Conservation (phyloP, 345 rosid genomes). For the Eucalyptus curtisii region DNA sequence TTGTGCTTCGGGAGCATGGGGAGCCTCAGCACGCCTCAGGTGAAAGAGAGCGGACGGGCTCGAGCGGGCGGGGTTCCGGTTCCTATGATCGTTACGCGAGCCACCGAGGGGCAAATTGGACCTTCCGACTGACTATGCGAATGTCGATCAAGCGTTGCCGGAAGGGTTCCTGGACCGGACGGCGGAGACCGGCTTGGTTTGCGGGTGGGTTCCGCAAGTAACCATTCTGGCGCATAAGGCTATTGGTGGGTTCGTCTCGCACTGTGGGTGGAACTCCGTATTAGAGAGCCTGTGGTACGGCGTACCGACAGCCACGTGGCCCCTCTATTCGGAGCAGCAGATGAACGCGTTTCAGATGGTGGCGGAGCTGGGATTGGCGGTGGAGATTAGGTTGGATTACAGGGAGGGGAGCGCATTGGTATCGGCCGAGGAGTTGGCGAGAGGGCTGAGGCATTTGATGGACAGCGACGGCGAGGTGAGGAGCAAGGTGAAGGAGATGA, state of each 20-base stretch:
- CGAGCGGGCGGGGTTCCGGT: not conserved
- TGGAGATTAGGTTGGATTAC: constrained; percentile 2
- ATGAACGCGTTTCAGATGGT: constrained; percentile 8
- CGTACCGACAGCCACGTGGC: constrained; percentile 1
- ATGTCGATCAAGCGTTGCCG: not conserved
- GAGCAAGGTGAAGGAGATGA: constrained; percentile 1
- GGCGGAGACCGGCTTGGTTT: not conserved
- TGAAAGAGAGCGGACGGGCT: constrained; percentile 4
- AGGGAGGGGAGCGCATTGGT: not conserved
- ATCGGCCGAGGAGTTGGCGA: not conserved
- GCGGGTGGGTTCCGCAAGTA: constrained; percentile 10
- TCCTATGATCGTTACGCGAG: constrained; percentile 8
- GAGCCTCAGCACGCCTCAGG: not conserved
- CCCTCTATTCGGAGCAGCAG: constrained; percentile 10
- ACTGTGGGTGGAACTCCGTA: constrained; percentile 11
- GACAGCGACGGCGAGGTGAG: not conserved
- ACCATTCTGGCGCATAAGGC: not conserved
- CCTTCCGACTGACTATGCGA: not conserved
- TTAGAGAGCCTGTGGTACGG: constrained; percentile 9
- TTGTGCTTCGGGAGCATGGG: constrained; percentile 24
- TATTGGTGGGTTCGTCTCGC: constrained; percentile 5
- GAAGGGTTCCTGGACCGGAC: constrained; percentile 4
- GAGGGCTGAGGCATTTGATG: not conserved
- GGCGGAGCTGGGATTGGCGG: not conserved
- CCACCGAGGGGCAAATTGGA: not conserved